Base-by-base conservation (phyloP, 78 protist genomes). In the Dictyostelium capitatum region DNA sequence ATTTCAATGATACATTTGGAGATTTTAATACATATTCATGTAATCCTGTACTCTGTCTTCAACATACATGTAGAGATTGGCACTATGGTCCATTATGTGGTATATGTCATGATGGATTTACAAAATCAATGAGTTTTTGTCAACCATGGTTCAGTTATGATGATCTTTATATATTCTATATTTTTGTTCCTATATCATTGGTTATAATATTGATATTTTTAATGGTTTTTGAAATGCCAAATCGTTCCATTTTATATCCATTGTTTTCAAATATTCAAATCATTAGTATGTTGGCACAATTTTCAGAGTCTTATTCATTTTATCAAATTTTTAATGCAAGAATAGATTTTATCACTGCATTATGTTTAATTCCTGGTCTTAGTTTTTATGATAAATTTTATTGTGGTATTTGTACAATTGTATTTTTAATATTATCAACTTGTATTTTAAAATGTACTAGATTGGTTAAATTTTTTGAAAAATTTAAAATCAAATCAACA, bases 1-100 rank as follows among this genome's bases (percentile, higher is more conserved):
- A 48, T 47, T 67, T 67, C 10, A 32, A 62, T 23, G 28, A 62
- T 62, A 23, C 37, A 20, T 25, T 17, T 4, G 1, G 10, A 10
- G 17, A 15, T 6, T 15, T 6, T 4, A 20, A 37, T 1, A 1
- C 20, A 12, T 67, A 67, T 67, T 15, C 43, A 32, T 67, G 75
- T 32, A 37, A 67, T 32, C 75, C 75, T 30, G 32, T 8, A 17
- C 17, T 67, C 10, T 67, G 75, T 32, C 4, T 15, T 30, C 43
- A 25, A 6, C 14, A 32, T 32, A 67, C 23, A 1, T 67, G 75
- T 32, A 67, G 75, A 67, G 30, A 67, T 32, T n/a, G n/a, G n/a
- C 75, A 67, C 30, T 12, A 25, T 28, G 75, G 75, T 32, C 12
- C 30, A 30, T 41, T 67, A 28, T 67, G 75, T 67, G 75, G 75